These are phyloP conservation scores for Diplotaxis tenuifolia DNA, from an alignment of 345 rosid genomes.

Conservation along the genomic window DNA sequence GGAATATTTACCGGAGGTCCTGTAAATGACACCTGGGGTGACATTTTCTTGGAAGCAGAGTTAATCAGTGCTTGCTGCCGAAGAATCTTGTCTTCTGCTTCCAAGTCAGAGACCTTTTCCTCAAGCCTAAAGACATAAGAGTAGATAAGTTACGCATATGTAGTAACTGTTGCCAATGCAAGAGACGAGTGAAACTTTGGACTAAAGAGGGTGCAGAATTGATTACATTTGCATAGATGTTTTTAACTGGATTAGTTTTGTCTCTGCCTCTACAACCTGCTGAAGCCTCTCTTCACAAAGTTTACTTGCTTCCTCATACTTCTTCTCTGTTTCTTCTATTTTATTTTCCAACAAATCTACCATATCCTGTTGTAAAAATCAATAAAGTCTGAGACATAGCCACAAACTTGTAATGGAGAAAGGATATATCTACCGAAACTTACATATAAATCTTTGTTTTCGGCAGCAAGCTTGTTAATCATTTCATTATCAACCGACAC, in stretches of 20 bases:
- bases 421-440: background rate
- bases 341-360: slow-evolving; percentile 69
- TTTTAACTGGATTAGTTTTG: slow-evolving; percentile 80
- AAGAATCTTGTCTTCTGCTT: slow-evolving; percentile 71
- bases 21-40: slow-evolving; percentile 53
- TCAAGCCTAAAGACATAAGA: slow-evolving; percentile 53
- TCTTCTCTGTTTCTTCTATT: slow-evolving; percentile 77
- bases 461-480: slow-evolving; percentile 60
- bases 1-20: slow-evolving; percentile 46
- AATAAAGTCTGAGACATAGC: slow-evolving; percentile 13
- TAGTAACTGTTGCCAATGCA: background rate
- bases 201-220: background rate
- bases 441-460: slow-evolving; percentile 85
- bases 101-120: slow-evolving; percentile 82
- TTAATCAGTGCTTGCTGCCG: slow-evolving; percentile 58
- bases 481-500: slow-evolving; percentile 44
- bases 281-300: slow-evolving; percentile 74
- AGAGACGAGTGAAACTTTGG: slow-evolving; percentile 1
- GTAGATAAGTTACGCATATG: slow-evolving; percentile 1
- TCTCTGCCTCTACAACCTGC: slow-evolving; percentile 62
- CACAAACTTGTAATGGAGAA: slow-evolving; percentile 1
- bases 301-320: slow-evolving; percentile 70
- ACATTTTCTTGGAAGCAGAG: slow-evolving; percentile 54
- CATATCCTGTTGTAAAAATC: slow-evolving; percentile 44
- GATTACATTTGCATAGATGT: slow-evolving; percentile 63